Conservation (phyloP, 2,329 filamentous ascomycete species). For the Claviceps purpurea region DNA sequence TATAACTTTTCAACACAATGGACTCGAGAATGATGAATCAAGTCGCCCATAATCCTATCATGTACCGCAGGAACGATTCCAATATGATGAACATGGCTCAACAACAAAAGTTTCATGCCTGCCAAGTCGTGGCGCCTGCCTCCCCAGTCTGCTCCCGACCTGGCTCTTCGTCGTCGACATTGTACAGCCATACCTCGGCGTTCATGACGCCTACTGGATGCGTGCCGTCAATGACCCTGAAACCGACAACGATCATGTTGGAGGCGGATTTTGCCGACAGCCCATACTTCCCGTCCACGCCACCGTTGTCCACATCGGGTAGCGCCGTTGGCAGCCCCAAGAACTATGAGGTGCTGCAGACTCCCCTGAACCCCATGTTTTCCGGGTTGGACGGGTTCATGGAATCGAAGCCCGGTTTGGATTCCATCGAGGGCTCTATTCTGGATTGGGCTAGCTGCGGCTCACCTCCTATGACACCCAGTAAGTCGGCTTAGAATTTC, state of each 20-base stretch:
- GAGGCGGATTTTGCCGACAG: constrained; percentile 62
- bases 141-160: constrained; percentile 54
- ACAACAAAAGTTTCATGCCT: constrained; percentile 23
- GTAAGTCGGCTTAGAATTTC: constrained; percentile 40
- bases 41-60: constrained; percentile 64
- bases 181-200: constrained; percentile 43
- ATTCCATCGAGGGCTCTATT: constrained; percentile 60
- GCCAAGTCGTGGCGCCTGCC: constrained; percentile 40
- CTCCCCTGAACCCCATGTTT: constrained; percentile 71
- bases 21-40: constrained; percentile 47
- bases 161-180: constrained; percentile 43
- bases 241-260: constrained; percentile 55
- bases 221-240: constrained; percentile 46
- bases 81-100: constrained; percentile 33
- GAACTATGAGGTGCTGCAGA: constrained; percentile 62
- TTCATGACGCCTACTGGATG: constrained; percentile 65
- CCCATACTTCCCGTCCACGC: constrained; percentile 71
- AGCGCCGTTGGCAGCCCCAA: constrained; percentile 81
- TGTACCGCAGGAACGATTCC: constrained; percentile 74
- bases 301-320: constrained; percentile 71
- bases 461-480: constrained; percentile 81
- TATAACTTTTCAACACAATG: constrained; percentile 35
- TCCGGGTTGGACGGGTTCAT: constrained; percentile 54
- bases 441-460: constrained; percentile 65
- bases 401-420: constrained; percentile 55